phyloP scores from a whole-genome alignment of 331 rosid genomes.

The Phaseolus coccineus region DNA sequence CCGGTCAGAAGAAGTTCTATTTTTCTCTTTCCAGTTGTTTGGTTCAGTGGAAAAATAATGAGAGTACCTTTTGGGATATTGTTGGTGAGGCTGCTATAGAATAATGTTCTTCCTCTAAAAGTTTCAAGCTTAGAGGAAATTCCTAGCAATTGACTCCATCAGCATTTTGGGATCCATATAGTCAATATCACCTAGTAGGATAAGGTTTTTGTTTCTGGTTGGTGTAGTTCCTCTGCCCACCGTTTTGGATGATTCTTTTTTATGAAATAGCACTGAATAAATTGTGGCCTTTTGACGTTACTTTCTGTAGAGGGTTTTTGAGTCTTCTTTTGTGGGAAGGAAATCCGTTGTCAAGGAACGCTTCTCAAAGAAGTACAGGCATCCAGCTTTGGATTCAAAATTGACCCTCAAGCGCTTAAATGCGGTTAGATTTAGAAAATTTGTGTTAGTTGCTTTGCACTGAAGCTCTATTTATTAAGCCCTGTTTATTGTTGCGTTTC shows the following conservation, averaged over 20 bases:
- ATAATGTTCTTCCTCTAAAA: too few relatives aligned
- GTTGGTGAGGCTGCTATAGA: too few relatives aligned
- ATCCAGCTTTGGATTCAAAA: constrained; percentile 88
- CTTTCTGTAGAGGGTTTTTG: constrained; percentile 74
- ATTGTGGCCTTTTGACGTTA: background rate
- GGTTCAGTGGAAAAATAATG: too few relatives aligned
- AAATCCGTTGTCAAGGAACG: constrained; percentile 83
- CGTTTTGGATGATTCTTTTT: constrained; percentile 15
- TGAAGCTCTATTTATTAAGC: background rate
- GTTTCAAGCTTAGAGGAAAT: background rate
- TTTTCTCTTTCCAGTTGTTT: too few relatives aligned
- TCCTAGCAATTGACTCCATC: background rate
- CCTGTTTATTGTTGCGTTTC: background rate
- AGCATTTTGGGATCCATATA: background rate
- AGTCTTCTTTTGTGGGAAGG: constrained; percentile 82
- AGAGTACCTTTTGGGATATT: too few relatives aligned
- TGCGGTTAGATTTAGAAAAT: constrained; percentile 46
- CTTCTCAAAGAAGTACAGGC: constrained; percentile 91
- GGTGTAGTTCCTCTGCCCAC: background rate
- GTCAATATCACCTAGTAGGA: background rate
- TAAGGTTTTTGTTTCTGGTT: background rate
- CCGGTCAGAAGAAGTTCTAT: constrained; percentile 48
- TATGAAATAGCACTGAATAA: background rate
- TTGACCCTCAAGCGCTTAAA: constrained; percentile 71
- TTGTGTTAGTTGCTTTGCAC: background rate